These are phyloP conservation scores for Colletotrichum acutatum DNA, from an alignment of 2,329 filamentous ascomycete genomes.

Conservation along the genomic window DNA sequence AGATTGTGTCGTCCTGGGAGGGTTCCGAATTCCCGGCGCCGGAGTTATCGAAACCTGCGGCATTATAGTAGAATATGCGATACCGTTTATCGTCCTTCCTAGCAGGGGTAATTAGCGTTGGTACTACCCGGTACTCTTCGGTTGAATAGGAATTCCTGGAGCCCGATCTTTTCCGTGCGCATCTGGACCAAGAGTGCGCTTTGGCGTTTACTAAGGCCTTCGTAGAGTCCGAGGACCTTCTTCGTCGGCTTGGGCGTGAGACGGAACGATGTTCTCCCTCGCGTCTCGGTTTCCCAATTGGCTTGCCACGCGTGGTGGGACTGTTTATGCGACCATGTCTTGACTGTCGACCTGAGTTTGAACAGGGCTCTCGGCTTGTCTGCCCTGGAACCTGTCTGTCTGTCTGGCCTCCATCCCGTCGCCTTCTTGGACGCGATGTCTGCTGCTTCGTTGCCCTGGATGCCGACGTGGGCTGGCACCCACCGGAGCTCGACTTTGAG, in stretches of 20 bases:
- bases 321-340: not conserved
- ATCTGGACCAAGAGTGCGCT: constrained; percentile 18
- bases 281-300: not conserved
- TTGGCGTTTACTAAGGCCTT: not conserved
- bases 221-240: not conserved
- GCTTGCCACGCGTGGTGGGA: not conserved
- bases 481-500: constrained; percentile 1
- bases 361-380: not conserved
- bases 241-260: not conserved
- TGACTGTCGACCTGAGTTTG: not conserved
- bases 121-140: constrained; percentile 30
- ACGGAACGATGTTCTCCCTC: not conserved
- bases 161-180: constrained; percentile 29
- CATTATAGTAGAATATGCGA: constrained; percentile 27
- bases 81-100: constrained; percentile 32
- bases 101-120: constrained; percentile 20
- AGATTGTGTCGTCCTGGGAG: constrained; percentile 26
- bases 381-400: not conserved
- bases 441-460: not conserved
- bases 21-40: constrained; percentile 13
- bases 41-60: constrained; percentile 11
- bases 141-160: constrained; percentile 32
- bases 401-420: not conserved
- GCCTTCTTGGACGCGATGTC: not conserved
- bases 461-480: not conserved